These are phyloP conservation scores for Stemphylium lycopersici DNA, from an alignment of 2,329 filamentous ascomycete species.

Conservation along the genomic window DNA sequence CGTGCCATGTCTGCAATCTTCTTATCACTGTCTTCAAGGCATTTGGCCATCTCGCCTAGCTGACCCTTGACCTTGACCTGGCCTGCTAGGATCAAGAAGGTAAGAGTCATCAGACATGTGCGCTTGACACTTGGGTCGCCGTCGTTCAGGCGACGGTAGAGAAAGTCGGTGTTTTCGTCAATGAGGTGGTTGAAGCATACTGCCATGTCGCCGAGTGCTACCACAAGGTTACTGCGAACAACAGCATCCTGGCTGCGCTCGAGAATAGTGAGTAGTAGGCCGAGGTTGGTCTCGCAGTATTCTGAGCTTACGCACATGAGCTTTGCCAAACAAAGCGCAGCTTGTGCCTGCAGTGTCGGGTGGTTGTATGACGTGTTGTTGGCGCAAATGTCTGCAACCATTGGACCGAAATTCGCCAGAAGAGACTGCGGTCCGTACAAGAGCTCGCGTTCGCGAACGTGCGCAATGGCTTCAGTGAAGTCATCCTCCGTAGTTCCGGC, in stretches of 20 bases:
- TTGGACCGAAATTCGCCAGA: constrained; percentile 85
- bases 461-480: constrained; percentile 84
- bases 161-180: constrained; percentile 97
- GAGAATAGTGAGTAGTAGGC: constrained; percentile 95
- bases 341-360: constrained; percentile 87
- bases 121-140: constrained; percentile 88
- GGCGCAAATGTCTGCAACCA: constrained; percentile 86
- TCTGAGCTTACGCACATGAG: constrained; percentile 98
- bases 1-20: constrained; percentile 89
- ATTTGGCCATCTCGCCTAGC: constrained; percentile 98
- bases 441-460: constrained; percentile 83
- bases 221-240: constrained; percentile 93
- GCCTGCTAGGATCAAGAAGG: constrained; percentile 93
- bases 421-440: constrained; percentile 83
- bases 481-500: constrained; percentile 95
- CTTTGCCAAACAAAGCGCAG: constrained; percentile 93
- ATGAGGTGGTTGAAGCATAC: constrained; percentile 99
- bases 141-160: constrained; percentile 92
- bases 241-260: constrained; percentile 92
- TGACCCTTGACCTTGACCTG: constrained; percentile 99
- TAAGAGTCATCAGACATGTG: constrained; percentile 97
- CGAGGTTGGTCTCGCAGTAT: constrained; percentile 92
- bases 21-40: constrained; percentile 93
- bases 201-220: constrained; percentile 97
- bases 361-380: constrained; percentile 94